Evolutionary conservation across 768 basidiomycete species (phyloP).

Genomic region (Pulveroboletus sp.): DNA sequence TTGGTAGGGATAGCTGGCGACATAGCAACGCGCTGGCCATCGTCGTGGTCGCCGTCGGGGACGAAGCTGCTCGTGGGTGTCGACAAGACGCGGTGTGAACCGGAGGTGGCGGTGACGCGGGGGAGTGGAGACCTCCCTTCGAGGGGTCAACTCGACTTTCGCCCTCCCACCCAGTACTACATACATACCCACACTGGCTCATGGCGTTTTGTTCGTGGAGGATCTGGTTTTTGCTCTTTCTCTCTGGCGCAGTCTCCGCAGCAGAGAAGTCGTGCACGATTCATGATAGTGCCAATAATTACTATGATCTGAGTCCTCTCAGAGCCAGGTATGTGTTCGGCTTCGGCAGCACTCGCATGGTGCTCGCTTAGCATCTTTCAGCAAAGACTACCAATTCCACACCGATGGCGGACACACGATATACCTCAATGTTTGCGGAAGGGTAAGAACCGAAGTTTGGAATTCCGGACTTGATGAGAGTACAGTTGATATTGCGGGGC

Average conservation of each 20-base stretch:
- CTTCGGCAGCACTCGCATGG: not conserved
- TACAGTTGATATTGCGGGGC: constrained; percentile 53
- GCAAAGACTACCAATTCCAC: constrained; percentile 58
- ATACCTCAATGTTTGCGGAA: constrained; percentile 61
- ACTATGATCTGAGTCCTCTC: constrained; percentile 64
- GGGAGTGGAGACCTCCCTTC: constrained; percentile 13
- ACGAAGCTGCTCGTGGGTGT: not conserved
- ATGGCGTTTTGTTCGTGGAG: not conserved
- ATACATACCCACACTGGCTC: not conserved
- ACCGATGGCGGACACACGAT: constrained; percentile 45
- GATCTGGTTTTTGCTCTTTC: not conserved
- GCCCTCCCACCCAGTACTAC: constrained; percentile 8
- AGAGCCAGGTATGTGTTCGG: constrained; percentile 46
- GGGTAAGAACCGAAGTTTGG: constrained; percentile 54
- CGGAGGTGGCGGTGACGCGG: constrained; percentile 23
- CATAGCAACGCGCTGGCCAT: constrained; percentile 69
- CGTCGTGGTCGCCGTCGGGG: constrained; percentile 30
- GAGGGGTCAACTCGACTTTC: constrained; percentile 21
- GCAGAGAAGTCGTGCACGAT: constrained; percentile 59
- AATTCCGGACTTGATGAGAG: constrained; percentile 45
- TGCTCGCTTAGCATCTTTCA: constrained; percentile 28
- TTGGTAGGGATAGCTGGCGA: constrained; percentile 44
- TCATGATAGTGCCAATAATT: constrained; percentile 44
- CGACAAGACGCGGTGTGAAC: constrained; percentile 19
- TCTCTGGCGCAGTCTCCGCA: constrained; percentile 17